Percentiles rank a stretch among this genome's conserved stretches.
Evolutionary conservation across 176 grass and related monocot genomes (phyloP).

Genomic region (Thalia dealbata): DNA sequence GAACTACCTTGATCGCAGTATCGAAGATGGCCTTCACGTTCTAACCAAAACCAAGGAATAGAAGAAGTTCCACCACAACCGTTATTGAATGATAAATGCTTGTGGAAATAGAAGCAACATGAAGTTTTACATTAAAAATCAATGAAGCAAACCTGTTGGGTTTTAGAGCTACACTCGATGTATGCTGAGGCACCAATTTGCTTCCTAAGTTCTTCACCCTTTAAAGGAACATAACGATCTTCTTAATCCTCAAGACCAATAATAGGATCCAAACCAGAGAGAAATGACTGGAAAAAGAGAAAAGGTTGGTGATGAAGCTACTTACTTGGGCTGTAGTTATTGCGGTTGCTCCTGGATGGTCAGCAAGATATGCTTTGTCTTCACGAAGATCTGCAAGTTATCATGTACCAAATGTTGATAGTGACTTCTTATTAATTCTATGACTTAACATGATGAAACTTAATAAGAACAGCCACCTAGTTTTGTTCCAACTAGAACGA

Average conservation of each 20-base stretch:
- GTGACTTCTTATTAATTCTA: background rate
- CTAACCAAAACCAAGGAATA: slow-evolving; percentile 18
- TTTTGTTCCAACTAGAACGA: slow-evolving; percentile 88
- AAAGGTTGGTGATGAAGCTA: too few relatives aligned
- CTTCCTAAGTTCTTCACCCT: slow-evolving; percentile 88
- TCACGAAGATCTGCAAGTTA: slow-evolving; percentile 69
- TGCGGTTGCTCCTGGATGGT: slow-evolving; percentile 42
- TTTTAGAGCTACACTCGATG: slow-evolving; percentile 86
- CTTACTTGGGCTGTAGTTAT: slow-evolving; percentile 54
- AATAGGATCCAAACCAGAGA: background rate
- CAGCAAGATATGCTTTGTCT: slow-evolving; percentile 61
- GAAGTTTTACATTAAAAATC: too few relatives aligned
- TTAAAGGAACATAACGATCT: background rate
- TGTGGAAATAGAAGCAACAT: background rate
- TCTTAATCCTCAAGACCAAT: background rate
- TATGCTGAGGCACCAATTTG: slow-evolving; percentile 78
- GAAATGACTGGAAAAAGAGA: background rate
- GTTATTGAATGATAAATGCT: background rate
- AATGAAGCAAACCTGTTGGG: slow-evolving; percentile 50
- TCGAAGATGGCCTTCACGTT: slow-evolving; percentile 90
- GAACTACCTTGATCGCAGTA: slow-evolving; percentile 89
- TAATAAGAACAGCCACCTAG: slow-evolving; percentile 35
- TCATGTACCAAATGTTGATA: slow-evolving; percentile 5
- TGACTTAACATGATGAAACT: background rate
- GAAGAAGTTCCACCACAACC: background rate